Conservation (phyloP, 1,284 basidiomycete genomes). For the Pseudozyma thailandica region DNA sequence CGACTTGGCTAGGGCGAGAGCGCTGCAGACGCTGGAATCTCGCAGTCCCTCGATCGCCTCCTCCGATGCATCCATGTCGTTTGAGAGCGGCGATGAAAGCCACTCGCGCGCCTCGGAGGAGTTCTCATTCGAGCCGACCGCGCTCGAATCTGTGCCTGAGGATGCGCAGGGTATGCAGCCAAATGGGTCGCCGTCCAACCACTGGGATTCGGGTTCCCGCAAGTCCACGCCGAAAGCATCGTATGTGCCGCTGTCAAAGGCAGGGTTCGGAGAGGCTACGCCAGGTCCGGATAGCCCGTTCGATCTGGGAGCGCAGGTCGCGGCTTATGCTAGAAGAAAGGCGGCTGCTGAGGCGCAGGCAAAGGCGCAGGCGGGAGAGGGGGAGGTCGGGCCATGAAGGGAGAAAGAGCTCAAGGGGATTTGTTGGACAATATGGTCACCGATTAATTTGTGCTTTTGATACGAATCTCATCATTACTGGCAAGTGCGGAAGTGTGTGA, state of each 20-base stretch:
- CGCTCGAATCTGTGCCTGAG: constrained; percentile 41
- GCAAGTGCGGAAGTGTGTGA: no score
- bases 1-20: constrained; percentile 37
- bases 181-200: constrained; percentile 5
- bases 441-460: no score
- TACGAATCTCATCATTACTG: no score
- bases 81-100: constrained; percentile 26
- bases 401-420: no score
- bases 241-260: constrained; percentile 6
- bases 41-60: constrained; percentile 18
- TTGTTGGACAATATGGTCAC: no score
- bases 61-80: constrained; percentile 7
- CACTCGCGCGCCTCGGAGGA: constrained; percentile 26
- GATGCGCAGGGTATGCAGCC: constrained; percentile 14
- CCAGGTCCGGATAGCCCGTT: constrained; percentile 34
- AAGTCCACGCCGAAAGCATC: constrained; percentile 36
- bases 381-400: neutral
- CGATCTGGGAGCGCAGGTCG: constrained; percentile 43
- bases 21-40: constrained; percentile 27
- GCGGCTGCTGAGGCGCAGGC: constrained; percentile 30
- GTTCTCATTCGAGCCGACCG: constrained; percentile 41
- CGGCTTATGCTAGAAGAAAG: constrained; percentile 38
- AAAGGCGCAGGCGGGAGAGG: constrained; percentile 14
- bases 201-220: constrained; percentile 23
- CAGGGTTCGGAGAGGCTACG: constrained; percentile 1